A percentile compares a stretch with the other conserved stretches of the same genome.
phyloP scores from a whole-genome alignment of 2,329 filamentous ascomycete species.

The Grosmannia huntii region DNA sequence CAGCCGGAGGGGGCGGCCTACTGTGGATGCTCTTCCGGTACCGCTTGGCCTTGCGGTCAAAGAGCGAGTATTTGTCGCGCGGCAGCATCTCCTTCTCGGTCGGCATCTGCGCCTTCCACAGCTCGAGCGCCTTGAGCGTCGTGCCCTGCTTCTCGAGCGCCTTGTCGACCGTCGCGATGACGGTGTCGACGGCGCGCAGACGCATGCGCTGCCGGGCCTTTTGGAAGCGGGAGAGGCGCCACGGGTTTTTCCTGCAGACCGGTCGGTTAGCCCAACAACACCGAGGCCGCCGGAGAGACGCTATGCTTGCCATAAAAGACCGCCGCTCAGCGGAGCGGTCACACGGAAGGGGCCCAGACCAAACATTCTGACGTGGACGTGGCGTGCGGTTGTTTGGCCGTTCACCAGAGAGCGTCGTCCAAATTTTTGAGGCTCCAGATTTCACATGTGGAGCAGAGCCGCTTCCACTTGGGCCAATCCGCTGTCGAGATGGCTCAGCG shows the following conservation, averaged over 20 bases:
- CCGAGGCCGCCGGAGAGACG: not conserved
- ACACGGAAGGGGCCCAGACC: conserved; percentile 70
- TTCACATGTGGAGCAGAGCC: not conserved
- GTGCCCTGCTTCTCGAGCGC: conserved; percentile 64
- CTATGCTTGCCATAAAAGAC: conserved; percentile 60
- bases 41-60: conserved; percentile 88
- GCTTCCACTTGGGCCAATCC: not conserved
- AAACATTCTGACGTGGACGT: conserved; percentile 49
- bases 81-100: conserved; percentile 91
- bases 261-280: not conserved
- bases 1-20: conserved; percentile 31
- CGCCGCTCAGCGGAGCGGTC: conserved; percentile 62
- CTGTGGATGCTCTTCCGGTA: conserved; percentile 98
- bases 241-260: conserved; percentile 73
- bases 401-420: too few relatives aligned
- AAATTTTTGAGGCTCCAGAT: not conserved
- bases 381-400: not conserved
- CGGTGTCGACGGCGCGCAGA: conserved; percentile 70
- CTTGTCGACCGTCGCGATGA: conserved; percentile 71
- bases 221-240: conserved; percentile 84
- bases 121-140: conserved; percentile 63
- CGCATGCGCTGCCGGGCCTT: conserved; percentile 78
- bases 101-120: conserved; percentile 95
- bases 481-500: not conserved
- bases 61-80: conserved; percentile 95